Evolutionary conservation across 805 yeast genomes (phyloP), one percentile per base, ranked within the genome.

Genomic region (Metschnikowia lachancei): DNA sequence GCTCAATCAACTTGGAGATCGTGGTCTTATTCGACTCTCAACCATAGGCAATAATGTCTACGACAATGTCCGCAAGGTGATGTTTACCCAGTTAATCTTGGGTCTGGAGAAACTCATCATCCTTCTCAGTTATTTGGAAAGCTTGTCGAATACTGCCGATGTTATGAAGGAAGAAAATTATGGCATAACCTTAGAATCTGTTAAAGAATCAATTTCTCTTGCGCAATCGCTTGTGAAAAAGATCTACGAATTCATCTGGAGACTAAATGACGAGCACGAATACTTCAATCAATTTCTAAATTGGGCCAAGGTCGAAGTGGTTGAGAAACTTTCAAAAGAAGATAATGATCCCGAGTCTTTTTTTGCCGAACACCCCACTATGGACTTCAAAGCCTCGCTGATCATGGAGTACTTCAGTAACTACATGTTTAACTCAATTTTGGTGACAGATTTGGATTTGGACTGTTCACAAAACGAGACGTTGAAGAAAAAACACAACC

Each of bases 1-100:
- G 57, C 72, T 78, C 18, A 82, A 83, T 53, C 79, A 81, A 39
- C 66, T 85, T 29, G 90, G 87, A 0, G 89, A 83, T 50, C 67
- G 85, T 50, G 87, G 87, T 24, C 60, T 78, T 16, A 78, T 76
- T 50, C 70, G 78, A 52, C 77, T 88, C 77, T 64, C 66, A 2
- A 74, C 72, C 43, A 42, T 74, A 14, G 83, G 85, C 0, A 73
- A 70, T 30, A 62, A 70, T 1, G 67, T 76, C 12, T 83, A 77
- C 56, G 84, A 82, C 36, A 65, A 66, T 37, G 63, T 76, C 0
- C 64, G 81, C 44, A 75, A 78, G 45, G 61, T 68, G 0, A 52
- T 80, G 1, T 76, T 77, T 45, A 68, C 77, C 35, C 74, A 76
- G 33, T 48, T 82, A 17, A 67, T 83, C 7, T 81, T 85, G 3